These are phyloP conservation scores for Penicillium decumbens DNA, from an alignment of 2,329 filamentous ascomycete genomes.

Conservation along the genomic window DNA sequence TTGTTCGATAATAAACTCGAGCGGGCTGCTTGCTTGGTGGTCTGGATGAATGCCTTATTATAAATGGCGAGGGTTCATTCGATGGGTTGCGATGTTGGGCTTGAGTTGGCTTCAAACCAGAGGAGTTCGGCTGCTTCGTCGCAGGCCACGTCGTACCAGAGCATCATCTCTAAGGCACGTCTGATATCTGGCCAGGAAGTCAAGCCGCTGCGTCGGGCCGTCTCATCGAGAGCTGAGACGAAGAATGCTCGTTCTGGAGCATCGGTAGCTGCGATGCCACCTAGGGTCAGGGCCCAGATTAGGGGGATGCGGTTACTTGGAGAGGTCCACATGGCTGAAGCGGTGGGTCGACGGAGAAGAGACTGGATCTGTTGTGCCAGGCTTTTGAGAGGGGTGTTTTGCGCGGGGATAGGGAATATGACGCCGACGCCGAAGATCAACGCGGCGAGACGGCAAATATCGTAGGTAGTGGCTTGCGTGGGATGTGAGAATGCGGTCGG, in stretches of 20 bases:
- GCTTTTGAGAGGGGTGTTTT: slow-evolving; percentile 33
- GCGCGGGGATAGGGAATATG: slow-evolving; percentile 38
- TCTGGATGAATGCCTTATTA: background rate
- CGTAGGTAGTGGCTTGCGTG: slow-evolving; percentile 28
- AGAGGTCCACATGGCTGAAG: slow-evolving; percentile 25
- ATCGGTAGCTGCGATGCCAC: slow-evolving; percentile 37
- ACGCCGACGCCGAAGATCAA: slow-evolving; percentile 38
- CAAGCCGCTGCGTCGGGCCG: slow-evolving; percentile 19
- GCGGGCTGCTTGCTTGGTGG: background rate
- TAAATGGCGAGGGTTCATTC: background rate
- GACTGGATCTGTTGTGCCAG: slow-evolving; percentile 27
- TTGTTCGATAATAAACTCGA: too few species aligned
- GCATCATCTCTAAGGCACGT: slow-evolving; percentile 22
- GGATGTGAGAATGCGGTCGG: slow-evolving; percentile 15
- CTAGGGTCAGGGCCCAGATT: slow-evolving; percentile 37
- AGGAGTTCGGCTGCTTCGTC: slow-evolving; percentile 28
- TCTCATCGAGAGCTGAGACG: slow-evolving; percentile 23
- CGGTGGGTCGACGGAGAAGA: slow-evolving; percentile 22
- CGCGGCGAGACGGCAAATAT: slow-evolving; percentile 34
- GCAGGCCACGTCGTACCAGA: slow-evolving; percentile 37
- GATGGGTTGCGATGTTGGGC: background rate
- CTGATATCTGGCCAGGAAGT: slow-evolving; percentile 27
- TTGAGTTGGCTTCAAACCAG: slow-evolving; percentile 24
- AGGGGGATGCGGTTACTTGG: slow-evolving; percentile 24
- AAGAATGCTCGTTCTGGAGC: slow-evolving; percentile 33